These are phyloP conservation scores for Yamadazyma buinensis DNA, from an alignment of 1,139 yeast species.

Conservation along the genomic window DNA sequence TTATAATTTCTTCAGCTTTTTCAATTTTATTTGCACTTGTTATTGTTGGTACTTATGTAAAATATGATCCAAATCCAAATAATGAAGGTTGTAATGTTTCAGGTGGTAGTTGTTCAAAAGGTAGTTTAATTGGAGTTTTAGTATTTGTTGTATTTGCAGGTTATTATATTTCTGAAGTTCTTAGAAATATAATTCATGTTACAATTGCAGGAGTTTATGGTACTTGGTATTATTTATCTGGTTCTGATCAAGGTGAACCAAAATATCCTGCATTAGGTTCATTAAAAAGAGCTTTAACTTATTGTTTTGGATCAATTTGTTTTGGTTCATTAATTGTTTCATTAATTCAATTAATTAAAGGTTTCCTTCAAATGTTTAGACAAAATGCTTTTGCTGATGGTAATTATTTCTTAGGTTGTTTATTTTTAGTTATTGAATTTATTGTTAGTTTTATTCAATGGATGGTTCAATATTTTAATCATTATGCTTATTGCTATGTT, in stretches of 20 bases:
- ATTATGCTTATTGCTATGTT: slow-evolving; percentile 83
- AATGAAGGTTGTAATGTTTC: slow-evolving; percentile 40
- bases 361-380: slow-evolving; percentile 43
- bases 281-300: slow-evolving; percentile 76
- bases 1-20: slow-evolving; percentile 61
- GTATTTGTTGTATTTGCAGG: slow-evolving; percentile 83
- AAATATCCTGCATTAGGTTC: slow-evolving; percentile 79
- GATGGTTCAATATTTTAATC: slow-evolving; percentile 82
- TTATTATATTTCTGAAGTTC: slow-evolving; percentile 78
- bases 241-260: slow-evolving; percentile 79
- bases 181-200: slow-evolving; percentile 80
- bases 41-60: slow-evolving; percentile 72
- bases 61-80: slow-evolving; percentile 46
- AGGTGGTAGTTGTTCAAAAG: slow-evolving; percentile 66
- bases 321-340: slow-evolving; percentile 85
- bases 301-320: slow-evolving; percentile 86
- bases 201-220: slow-evolving; percentile 86
- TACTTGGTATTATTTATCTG: slow-evolving; percentile 82
- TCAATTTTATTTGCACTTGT: slow-evolving; percentile 63
- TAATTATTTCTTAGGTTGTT: slow-evolving; percentile 50
- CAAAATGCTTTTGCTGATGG: slow-evolving; percentile 55
- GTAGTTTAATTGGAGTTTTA: slow-evolving; percentile 62
- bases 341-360: slow-evolving; percentile 57
- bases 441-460: slow-evolving; percentile 67
- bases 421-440: slow-evolving; percentile 55